Percentiles rank a stretch among this genome's conserved stretches.
phyloP scores from a whole-genome alignment of 352 stramenopile species.

The Pythium dissotocum region DNA sequence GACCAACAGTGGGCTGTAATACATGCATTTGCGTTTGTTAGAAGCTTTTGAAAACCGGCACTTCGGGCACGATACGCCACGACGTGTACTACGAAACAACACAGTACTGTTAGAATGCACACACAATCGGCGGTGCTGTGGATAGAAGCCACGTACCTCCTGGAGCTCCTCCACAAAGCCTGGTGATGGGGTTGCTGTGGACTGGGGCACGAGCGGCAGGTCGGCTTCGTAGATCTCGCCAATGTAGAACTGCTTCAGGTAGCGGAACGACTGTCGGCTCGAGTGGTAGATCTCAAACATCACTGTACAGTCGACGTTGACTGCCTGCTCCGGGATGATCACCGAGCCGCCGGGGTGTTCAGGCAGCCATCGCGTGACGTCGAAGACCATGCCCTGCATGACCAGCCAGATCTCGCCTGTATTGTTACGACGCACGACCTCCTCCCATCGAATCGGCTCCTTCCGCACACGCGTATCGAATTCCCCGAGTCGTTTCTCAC shows the following conservation, averaged over 20 bases:
- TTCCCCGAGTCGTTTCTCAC: constrained; percentile 64
- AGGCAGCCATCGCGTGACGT: constrained; percentile 87
- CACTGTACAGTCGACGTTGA: constrained; percentile 87
- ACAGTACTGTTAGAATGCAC: constrained; percentile 4
- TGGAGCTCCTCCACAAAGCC: constrained; percentile 78
- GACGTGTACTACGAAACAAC: constrained; percentile 49
- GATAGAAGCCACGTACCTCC: constrained; percentile 36
- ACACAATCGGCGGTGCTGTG: neutral
- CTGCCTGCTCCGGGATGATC: constrained; percentile 82
- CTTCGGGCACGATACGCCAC: constrained; percentile 68
- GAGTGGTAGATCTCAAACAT: constrained; percentile 94
- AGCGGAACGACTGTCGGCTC: constrained; percentile 90
- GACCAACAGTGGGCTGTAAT: constrained; percentile 37
- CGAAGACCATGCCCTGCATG: constrained; percentile 89
- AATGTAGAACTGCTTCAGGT: constrained; percentile 92
- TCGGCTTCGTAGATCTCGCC: constrained; percentile 79
- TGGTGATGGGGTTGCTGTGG: constrained; percentile 49
- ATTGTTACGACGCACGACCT: constrained; percentile 76
- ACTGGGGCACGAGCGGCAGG: constrained; percentile 46
- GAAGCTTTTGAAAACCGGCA: constrained; percentile 81
- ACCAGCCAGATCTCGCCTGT: constrained; percentile 81
- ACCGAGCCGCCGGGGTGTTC: constrained; percentile 85
- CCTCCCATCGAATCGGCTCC: constrained; percentile 77
- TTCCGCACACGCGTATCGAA: constrained; percentile 84
- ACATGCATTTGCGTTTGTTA: constrained; percentile 29